Conservation (phyloP, 768 basidiomycete species). For the Mycena pura region DNA sequence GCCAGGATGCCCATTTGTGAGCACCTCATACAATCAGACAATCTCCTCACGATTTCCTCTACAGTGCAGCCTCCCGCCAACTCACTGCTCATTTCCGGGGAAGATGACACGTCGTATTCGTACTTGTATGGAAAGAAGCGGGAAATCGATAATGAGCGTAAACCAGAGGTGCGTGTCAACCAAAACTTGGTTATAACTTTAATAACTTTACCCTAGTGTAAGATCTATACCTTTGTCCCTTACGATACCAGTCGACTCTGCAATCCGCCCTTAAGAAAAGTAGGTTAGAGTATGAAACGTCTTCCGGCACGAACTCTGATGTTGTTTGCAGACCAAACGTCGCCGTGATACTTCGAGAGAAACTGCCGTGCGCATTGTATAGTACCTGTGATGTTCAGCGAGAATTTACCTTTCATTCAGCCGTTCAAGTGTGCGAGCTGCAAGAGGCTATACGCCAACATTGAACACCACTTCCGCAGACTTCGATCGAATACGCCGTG, state of each 20-base stretch:
- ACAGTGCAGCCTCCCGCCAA: too few relatives aligned
- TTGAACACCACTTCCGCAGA: conserved; percentile 1
- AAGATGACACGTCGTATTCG: too few relatives aligned
- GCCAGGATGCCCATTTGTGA: too few relatives aligned
- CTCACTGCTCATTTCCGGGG: too few relatives aligned
- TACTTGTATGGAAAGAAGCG: too few relatives aligned
- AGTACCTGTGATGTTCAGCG: background rate
- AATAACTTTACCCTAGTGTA: background rate
- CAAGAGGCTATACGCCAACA: background rate
- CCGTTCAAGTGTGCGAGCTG: background rate
- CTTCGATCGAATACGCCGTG: background rate
- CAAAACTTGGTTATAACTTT: background rate
- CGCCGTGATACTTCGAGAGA: background rate
- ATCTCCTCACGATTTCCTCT: too few relatives aligned
- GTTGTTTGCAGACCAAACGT: background rate
- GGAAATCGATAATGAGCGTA: too few relatives aligned
- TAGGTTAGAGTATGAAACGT: too few relatives aligned
- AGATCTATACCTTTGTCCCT: background rate
- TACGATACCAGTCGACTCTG: background rate
- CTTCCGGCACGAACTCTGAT: too few relatives aligned
- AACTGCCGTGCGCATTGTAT: too few relatives aligned
- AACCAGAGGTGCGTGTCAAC: conserved; percentile 6
- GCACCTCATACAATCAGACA: too few relatives aligned
- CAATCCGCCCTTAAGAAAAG: too few relatives aligned
- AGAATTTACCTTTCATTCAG: background rate